Base-by-base conservation (phyloP, 1,139 yeast genomes). In the Hansenula lynferdii region DNA sequence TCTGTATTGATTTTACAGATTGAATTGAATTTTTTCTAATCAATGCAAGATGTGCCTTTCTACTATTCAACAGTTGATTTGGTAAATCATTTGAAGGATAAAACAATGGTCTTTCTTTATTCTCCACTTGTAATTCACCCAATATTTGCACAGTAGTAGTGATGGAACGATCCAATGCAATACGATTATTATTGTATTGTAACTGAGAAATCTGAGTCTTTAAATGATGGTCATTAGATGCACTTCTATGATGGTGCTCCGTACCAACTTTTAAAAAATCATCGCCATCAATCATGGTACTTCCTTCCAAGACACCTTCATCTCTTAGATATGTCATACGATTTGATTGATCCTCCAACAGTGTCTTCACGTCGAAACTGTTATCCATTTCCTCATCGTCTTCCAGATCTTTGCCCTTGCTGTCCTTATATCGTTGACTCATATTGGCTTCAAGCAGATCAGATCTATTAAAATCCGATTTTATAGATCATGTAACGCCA, bases 101-200 rank as follows among this genome's bases (percentile, higher is more conserved):
- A 50, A 75, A 80, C 5, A 84, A 71, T 1, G 89, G 87, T 43
- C 86, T 63, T 28, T 64, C 62, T 34, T 62, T 64, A 52, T 83
- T 83, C 48, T 80, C 84, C 4, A 57, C 60, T 32, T 72, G 69
- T 23, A 85, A 61, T 24, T 80, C 81, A 23, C 63, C 59, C 37
- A 85, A 60, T 41, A 83, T 60, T 26, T 70, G 72, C 21, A 71
- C 62, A 2, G 84, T 77, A 27, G 75, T 69, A 42, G 75, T 67
- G 42, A 86, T 82, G 15, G 82, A 69, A 38, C 83, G 62, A 42
- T 80, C 85, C 42, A 86, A 64, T 0, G 81, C 70, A 3, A 76
- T 62, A 40, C 80, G 72, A 61, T 79, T 79, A 45, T 80, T 78
- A 53, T 84, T 84, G 58, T 83, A 86, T 42, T 77, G 82, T 22